Evolutionary conservation across 139 green algal genomes (phyloP).

Genomic region (Chloropicon primus): DNA sequence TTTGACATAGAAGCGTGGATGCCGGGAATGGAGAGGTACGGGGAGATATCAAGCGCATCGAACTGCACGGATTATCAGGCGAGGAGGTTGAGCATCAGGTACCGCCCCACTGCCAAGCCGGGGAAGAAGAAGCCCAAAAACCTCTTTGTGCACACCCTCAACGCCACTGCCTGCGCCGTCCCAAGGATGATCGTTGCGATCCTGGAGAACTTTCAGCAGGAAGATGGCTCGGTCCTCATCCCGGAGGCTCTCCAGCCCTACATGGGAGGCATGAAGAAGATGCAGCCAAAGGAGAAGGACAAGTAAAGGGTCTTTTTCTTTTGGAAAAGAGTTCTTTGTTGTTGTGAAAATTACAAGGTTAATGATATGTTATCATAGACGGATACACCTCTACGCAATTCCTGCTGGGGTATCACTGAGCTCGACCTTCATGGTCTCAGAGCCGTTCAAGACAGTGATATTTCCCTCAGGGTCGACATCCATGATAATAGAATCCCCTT

Average conservation of each 20-base stretch:
- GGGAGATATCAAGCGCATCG: constrained; percentile 84
- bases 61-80: constrained; percentile 99
- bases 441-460: constrained; percentile 1
- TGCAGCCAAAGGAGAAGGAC: constrained; percentile 14
- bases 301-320: background rate
- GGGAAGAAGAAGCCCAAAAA: constrained; percentile 37
- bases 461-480: constrained; percentile 13
- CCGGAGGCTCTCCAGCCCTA: constrained; percentile 72
- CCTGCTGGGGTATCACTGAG: background rate
- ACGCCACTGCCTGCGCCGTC: constrained; percentile 91
- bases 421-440: background rate
- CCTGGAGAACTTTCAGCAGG: constrained; percentile 91
- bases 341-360: no score
- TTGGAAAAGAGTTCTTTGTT: no score
- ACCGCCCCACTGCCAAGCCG: constrained; percentile 5
- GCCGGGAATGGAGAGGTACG: constrained; percentile 84
- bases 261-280: constrained; percentile 77
- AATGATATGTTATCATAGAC: background rate
- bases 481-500: constrained; percentile 20
- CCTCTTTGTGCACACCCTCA: constrained; percentile 91
- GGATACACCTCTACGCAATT: background rate
- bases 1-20: constrained; percentile 98
- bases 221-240: constrained; percentile 77
- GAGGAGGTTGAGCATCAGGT: constrained; percentile 74
- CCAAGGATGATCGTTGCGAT: constrained; percentile 94